Evolutionary conservation across 495 filamentous ascomycete genomes (phyloP), one percentile per base, ranked within the genome.

Genomic region (Parachaetomium inaequale): DNA sequence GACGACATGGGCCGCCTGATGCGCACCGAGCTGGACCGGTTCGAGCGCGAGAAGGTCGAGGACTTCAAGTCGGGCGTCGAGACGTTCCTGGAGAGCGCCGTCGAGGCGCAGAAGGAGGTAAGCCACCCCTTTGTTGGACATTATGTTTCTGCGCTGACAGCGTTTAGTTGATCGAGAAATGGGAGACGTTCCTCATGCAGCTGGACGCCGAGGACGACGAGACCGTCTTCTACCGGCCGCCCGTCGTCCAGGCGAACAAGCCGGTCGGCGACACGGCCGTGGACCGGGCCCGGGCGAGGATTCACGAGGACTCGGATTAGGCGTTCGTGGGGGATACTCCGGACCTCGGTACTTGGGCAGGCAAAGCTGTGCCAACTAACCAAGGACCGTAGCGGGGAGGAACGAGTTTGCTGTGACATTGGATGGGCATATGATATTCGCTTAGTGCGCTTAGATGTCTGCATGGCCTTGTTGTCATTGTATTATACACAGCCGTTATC

Each of bases 41-140:
- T 98, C 68, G 94, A 98, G 78, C 85, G 85, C 67, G 94, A 98
- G 78, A 98, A 98, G 79, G 94, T 98, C 8, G 94, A 98, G 72
- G 94, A 98, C 73, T 98, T 98, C 76, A 98, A 98, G 79, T 93
- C 88, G 62, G 95, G 91, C 0, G 93, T 98, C 2, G 94, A 98
- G 79, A 98, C 94, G 0, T 98, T 93, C 74, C 78, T 98, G 65
- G 94, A 98, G 77, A 90, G 93, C 61, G 90, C 93, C 19, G 92
- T 98, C 4, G 94, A 98, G 78, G 95, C 91, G 55, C 94, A 98
- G 79, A 98, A 98, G 77, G 94, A 98, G 88, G 94, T 93, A 73
- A 70, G 84, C 75, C 11, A 15, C n/a, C 21, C 52, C 50, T 32
- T 43, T 11, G 6, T 42, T 17, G 42, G 40, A 25, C 25, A n/a